These are phyloP conservation scores for Farysia itapuensis DNA, from an alignment of 1,284 basidiomycete genomes.

Conservation along the genomic window DNA sequence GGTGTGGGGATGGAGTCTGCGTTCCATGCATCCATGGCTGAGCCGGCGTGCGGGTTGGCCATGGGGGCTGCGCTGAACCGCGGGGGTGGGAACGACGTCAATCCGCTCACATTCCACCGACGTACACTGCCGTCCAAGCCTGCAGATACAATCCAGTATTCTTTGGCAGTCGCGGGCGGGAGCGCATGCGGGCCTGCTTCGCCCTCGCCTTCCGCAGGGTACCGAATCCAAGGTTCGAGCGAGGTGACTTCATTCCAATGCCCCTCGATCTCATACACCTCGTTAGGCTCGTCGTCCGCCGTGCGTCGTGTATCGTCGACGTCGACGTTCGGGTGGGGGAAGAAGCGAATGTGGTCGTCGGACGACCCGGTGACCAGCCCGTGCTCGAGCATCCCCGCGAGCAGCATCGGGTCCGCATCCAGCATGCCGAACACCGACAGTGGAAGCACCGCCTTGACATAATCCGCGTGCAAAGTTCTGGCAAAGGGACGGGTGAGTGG, in stretches of 20 bases:
- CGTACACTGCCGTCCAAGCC: conserved; percentile 44
- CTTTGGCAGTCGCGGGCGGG: neutral
- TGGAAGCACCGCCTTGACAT: conserved; percentile 13
- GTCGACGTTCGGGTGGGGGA: neutral
- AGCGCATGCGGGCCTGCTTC: neutral
- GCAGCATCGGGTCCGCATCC: neutral
- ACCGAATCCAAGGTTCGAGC: conserved; percentile 18
- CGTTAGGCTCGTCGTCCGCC: neutral
- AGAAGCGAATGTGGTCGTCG: conserved; percentile 29
- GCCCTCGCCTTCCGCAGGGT: neutral
- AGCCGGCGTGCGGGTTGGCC: neutral
- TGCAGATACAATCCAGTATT: conserved; percentile 35
- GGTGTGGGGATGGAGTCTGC: neutral
- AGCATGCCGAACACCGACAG: neutral
- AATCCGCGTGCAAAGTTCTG: conserved; percentile 6
- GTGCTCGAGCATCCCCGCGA: neutral
- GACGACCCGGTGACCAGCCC: conserved; percentile 12
- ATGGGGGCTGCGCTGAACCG: neutral
- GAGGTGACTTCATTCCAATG: conserved; percentile 50
- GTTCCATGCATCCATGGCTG: neutral
- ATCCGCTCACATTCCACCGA: conserved; percentile 14
- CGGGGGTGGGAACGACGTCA: neutral
- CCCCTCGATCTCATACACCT: conserved; percentile 16
- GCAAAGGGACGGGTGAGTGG: neutral
- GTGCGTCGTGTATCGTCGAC: neutral